phyloP scores from a whole-genome alignment of 805 yeast genomes.

The Ogataea paradorogensis region DNA sequence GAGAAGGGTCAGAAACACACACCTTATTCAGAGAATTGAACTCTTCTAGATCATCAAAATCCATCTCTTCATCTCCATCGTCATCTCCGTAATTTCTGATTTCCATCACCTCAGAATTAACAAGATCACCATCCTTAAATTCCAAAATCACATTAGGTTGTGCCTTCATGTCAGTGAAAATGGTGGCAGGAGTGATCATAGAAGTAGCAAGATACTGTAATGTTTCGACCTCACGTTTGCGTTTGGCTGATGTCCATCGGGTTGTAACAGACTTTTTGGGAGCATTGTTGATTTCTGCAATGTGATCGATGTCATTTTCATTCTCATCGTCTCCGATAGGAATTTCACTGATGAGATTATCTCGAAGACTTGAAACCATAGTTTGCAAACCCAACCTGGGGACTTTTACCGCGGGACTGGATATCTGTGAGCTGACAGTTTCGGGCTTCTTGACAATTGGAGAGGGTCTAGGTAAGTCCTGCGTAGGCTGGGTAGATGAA shows the following conservation, averaged over 20 bases:
- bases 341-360: slow-evolving; percentile 32
- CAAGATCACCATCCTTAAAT: slow-evolving; percentile 9
- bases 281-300: slow-evolving; percentile 30
- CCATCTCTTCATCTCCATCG: slow-evolving; percentile 23
- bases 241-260: slow-evolving; percentile 32
- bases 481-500: slow-evolving; percentile 33
- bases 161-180: slow-evolving; percentile 29
- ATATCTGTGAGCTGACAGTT: slow-evolving; percentile 30
- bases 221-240: slow-evolving; percentile 35
- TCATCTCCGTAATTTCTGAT: slow-evolving; percentile 32
- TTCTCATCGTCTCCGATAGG: slow-evolving; percentile 24
- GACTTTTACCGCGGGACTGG: slow-evolving; percentile 45
- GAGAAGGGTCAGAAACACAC: slow-evolving; percentile 25
- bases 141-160: slow-evolving; percentile 32
- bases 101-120: slow-evolving; percentile 17
- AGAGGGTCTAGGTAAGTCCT: slow-evolving; percentile 2
- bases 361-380: slow-evolving; percentile 55
- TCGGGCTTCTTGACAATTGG: slow-evolving; percentile 21
- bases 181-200: slow-evolving; percentile 25
- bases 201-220: slow-evolving; percentile 29
- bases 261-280: slow-evolving; percentile 34
- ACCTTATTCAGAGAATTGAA: slow-evolving; percentile 33
- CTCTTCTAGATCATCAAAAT: slow-evolving; percentile 32
- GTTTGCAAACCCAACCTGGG: slow-evolving; percentile 68
- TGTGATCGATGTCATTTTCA: slow-evolving; percentile 50